phyloP scores from a whole-genome alignment of 495 filamentous ascomycete genomes.

The Trichoderma parareesei region DNA sequence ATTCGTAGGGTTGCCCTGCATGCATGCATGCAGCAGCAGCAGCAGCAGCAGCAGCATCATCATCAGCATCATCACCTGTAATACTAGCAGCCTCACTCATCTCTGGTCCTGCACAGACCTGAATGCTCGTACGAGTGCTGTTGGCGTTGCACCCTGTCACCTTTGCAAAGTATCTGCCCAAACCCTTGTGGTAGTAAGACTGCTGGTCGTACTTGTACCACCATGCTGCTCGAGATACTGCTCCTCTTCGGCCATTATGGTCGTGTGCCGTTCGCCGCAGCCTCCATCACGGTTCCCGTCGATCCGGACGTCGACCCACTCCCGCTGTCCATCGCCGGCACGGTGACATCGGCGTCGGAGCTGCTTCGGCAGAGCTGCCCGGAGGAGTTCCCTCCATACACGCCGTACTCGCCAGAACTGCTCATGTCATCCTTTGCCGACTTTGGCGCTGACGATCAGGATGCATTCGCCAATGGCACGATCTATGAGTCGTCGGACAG shows the following conservation, averaged over 20 bases:
- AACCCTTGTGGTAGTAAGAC: too few relatives aligned
- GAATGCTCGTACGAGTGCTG: not conserved
- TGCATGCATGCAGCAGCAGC: not conserved
- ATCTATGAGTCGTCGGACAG: conserved; percentile 30
- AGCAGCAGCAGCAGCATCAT: not conserved
- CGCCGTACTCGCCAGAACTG: conserved; percentile 3
- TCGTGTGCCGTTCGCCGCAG: not conserved
- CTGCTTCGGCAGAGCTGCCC: conserved; percentile 4
- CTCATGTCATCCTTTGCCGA: conserved; percentile 8
- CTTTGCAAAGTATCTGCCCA: not conserved
- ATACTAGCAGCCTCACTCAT: not conserved
- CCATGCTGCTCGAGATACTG: not conserved
- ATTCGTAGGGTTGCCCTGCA: not conserved
- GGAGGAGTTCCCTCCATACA: not conserved
- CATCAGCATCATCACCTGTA: not conserved
- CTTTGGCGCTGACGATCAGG: not conserved
- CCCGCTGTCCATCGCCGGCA: not conserved
- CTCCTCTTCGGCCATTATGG: not conserved
- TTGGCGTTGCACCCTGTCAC: not conserved
- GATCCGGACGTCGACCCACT: not conserved
- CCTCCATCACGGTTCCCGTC: not conserved
- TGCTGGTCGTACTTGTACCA: not conserved
- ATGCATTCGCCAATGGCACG: not conserved
- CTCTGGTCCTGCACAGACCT: not conserved
- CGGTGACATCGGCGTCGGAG: not conserved